A percentile compares a stretch with the other conserved stretches of the same genome.
phyloP scores from a whole-genome alignment of 2,329 filamentous ascomycete species.

The Knufia petricola region DNA sequence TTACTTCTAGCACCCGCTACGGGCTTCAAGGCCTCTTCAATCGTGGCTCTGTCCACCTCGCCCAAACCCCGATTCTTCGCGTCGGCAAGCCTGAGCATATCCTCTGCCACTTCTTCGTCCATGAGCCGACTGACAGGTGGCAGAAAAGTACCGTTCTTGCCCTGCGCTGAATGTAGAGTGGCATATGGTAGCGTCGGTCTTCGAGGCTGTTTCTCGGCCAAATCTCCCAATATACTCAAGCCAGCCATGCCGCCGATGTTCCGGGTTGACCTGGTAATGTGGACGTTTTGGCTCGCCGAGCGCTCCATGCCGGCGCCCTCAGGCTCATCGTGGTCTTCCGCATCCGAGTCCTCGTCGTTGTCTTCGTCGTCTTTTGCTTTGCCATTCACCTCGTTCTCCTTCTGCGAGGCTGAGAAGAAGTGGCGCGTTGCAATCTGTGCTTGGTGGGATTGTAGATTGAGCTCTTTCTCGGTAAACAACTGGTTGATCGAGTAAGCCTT shows the following conservation, averaged over 20 bases:
- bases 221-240: constrained; percentile 46
- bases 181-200: constrained; percentile 39
- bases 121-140: constrained; percentile 35
- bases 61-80: constrained; percentile 30
- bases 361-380: constrained; percentile 32
- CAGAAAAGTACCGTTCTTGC: constrained; percentile 29
- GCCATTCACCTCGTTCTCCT: constrained; percentile 23
- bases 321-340: constrained; percentile 33
- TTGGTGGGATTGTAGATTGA: constrained; percentile 51
- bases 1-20: constrained; percentile 24
- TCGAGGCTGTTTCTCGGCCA: constrained; percentile 41
- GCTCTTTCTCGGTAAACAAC: constrained; percentile 60
- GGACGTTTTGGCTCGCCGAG: constrained; percentile 47
- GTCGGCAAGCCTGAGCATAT: constrained; percentile 33
- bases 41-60: constrained; percentile 34
- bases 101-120: constrained; percentile 40
- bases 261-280: constrained; percentile 45
- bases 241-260: constrained; percentile 41
- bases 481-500: constrained; percentile 52
- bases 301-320: constrained; percentile 50
- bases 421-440: constrained; percentile 50
- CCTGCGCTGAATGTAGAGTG: constrained; percentile 37
- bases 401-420: constrained; percentile 48
- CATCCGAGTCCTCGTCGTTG: constrained; percentile 32
- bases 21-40: constrained; percentile 27